Base-by-base conservation (phyloP, 202 grass and related monocot genomes). In the Schoenoplectus tabernaemontani region DNA sequence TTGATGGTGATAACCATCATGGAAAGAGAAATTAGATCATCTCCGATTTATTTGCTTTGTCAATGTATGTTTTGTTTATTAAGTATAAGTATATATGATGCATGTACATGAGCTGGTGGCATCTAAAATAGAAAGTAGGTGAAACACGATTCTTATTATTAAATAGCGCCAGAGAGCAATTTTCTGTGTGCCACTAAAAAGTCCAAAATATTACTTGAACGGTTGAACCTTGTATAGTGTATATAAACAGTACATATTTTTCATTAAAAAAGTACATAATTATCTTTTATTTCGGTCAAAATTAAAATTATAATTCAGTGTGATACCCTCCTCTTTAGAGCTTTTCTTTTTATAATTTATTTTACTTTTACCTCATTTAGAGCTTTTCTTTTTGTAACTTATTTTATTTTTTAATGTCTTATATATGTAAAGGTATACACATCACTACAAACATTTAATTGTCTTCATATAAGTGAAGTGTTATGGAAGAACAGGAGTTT, bases 21-120 rank as follows among this genome's bases (percentile, higher is more conserved):
- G 68, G 51, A 83, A 83, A 83, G 81, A 82, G 50, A 78, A 28
- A 22, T n/a, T 44, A 62, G 76, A 61, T 20, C 44, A 9, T 79
- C 23, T 41, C 72, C 1, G 6, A 44, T 43, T 60, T 78, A 78
- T 44, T 79, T 79, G 23, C 34, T 46, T 78, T 79, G 19, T 79
- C 15, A 48, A 65, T 65, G 36, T 46, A 47, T 63, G 23, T 80
- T n/a, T 64, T 80, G 36, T 48, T 80, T 64, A 80, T 36, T 65
- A 80, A 57, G n/a, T 43, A 51, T 53, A 17, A 4, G 77, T 42
- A 64, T 80, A 36, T 51, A 46, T 47, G 41, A 44, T 64, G 61
- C 39, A 53, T 32, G n/a, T 58, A 60, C 34, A 79, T 65, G 78
- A 65, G 78, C 78, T 80, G 78, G 59, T 64, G 41, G 78, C 42